Base-by-base conservation (phyloP, 2,329 filamentous ascomycete genomes). In the Periconia sp. region DNA sequence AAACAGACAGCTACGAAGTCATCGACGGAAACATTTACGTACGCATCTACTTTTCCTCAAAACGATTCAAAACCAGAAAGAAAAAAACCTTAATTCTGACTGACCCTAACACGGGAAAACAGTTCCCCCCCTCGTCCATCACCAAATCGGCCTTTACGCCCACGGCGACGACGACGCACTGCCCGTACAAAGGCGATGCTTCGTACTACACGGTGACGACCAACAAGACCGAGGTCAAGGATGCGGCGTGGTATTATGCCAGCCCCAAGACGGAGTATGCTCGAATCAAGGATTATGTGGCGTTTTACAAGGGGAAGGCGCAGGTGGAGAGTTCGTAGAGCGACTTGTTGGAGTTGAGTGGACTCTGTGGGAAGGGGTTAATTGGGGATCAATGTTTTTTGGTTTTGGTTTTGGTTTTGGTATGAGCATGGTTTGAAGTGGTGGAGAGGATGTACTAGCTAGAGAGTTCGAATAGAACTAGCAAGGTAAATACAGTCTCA, bases 211-310 rank as follows among this genome's bases (percentile, higher is more conserved):
- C 73, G 16, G 63, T 84, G 41, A 75, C 71, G 9, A 69, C 76
- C 8, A 74, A 76, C 36, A 78, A 73, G 26, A 70, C 71, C 5
- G 73, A 75, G 37, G 46, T 80, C 15, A 66, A 74, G 24, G 79
- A 84, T 47, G 79, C 77, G 2, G 81, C 80, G 0, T 84, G 81
- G 81, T 83, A 78, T 51, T 84, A 84, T 48, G 73, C 79, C 3
- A 58, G 74, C 29, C 74, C 80, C 1, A 73, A 75, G 40, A 73
- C 75, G 17, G 76, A 74, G 31, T 74, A 75, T 21, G 63, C 73
- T 38, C 69, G 72, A 54, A 80, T 84, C 52, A 78, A 77, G 59
- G 76, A 75, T 30, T 72, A 79, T 54, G 77, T 84, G 26, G 81
- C 81, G 4, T 84, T 84, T 54, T 83, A 80, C 78, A 66, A 75